Conservation (phyloP, 1,284 basidiomycete species). For the Somion occarium region DNA sequence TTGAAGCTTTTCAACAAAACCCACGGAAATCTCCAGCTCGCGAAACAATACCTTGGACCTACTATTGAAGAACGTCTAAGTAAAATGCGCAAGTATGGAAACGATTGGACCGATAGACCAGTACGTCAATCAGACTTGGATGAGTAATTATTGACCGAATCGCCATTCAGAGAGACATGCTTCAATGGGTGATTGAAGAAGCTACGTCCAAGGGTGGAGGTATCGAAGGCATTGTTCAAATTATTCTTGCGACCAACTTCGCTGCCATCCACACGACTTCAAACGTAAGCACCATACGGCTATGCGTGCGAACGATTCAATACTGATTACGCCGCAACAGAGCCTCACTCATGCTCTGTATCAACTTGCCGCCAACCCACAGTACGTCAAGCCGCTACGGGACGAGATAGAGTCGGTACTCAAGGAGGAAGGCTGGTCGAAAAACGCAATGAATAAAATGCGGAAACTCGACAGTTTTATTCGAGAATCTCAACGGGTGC, state of each 20-base stretch:
- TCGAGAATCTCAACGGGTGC: conserved; percentile 38
- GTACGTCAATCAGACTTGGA: conserved; percentile 2
- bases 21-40: background rate
- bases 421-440: conserved; percentile 39
- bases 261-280: conserved; percentile 28
- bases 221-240: conserved; percentile 11
- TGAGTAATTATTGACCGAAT: background rate
- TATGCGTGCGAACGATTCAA: background rate
- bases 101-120: conserved; percentile 15
- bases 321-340: background rate
- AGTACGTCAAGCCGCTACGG: conserved; percentile 1
- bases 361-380: conserved; percentile 6
- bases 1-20: background rate
- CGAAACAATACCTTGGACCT: conserved; percentile 6
- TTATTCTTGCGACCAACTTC: conserved; percentile 24
- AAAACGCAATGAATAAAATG: conserved; percentile 37
- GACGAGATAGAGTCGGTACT: conserved; percentile 18
- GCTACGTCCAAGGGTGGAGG: conserved; percentile 7
- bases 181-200: conserved; percentile 18
- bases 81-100: conserved; percentile 8
- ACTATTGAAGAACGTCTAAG: conserved; percentile 9
- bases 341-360: conserved; percentile 7
- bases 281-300: conserved; percentile 17
- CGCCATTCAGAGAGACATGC: conserved; percentile 10
- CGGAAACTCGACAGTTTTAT: conserved; percentile 46